Evolutionary conservation across 257 asterid species (phyloP), one percentile per base, ranked within the genome.

Genomic region (Gardenia jasminoides): DNA sequence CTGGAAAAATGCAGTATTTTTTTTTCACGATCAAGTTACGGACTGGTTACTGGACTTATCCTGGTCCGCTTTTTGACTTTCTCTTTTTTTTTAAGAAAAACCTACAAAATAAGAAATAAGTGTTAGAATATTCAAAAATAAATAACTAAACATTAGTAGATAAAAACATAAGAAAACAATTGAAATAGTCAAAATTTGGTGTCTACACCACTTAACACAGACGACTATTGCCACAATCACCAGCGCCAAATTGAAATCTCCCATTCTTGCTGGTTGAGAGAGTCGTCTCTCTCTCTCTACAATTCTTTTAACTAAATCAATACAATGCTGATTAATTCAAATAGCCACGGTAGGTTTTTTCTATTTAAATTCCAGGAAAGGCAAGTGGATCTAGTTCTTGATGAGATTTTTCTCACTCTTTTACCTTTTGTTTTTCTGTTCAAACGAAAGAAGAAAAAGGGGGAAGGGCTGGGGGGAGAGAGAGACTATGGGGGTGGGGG

Each of bases 231-330:
- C 99, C 1, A 96, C 97, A 80, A 96, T 88, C 85, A 93, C 92
- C 84, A 96, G 87, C 68, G 98, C 98, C 72, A 96, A 79, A 86
- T 93, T 96, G 95, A 96, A 96, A 92, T 96, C 98, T 85, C 97
- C 98, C 99, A 96, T 96, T 81, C 46, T 72, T 9, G 80, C 73
- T 79, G 86, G 85, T 52, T 10, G 78, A 73, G 82, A 65, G 78
- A 72, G 78, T 67, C 77, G 26, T 56, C 82, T 44, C 78, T 48
- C 67, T 72, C 78, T 46, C 30, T 69, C 77, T n/a, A n/a, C 33
- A 39, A 15, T 84, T 71, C 85, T 70, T 78, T 80, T 80, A 80
- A 83, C 70, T 79, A 82, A 78, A 83, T 62, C 87, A 83, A 80
- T 76, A 85, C 70, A 41, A 75, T 80, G 64, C 59, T 64, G 71